Evolutionary conservation across 805 yeast species (phyloP).

Genomic region (Candida odintsovae): DNA sequence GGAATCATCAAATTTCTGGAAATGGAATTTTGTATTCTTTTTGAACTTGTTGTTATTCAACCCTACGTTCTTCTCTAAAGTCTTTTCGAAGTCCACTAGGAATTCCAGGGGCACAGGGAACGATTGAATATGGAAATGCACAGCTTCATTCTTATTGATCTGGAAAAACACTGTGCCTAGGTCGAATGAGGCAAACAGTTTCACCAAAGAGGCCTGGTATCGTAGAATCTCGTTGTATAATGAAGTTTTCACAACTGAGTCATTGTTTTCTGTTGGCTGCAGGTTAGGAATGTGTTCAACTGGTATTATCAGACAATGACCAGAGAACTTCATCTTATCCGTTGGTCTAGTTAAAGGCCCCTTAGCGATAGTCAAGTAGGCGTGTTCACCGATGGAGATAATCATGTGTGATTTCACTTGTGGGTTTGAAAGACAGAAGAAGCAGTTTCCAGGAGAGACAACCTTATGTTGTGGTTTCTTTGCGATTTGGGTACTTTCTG

Average conservation of each 20-base stretch:
- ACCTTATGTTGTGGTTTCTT: slow-evolving; percentile 26
- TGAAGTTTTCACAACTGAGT: slow-evolving; percentile 24
- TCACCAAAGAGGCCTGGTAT: slow-evolving; percentile 43
- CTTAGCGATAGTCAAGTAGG: slow-evolving; percentile 74
- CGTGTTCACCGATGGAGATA: slow-evolving; percentile 59
- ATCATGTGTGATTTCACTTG: slow-evolving; percentile 75
- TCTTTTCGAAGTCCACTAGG: slow-evolving; percentile 36
- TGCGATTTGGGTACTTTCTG: slow-evolving; percentile 6
- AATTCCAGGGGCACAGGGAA: slow-evolving; percentile 55
- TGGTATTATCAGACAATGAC: slow-evolving; percentile 79
- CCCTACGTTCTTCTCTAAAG: slow-evolving; percentile 37
- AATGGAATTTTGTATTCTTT: slow-evolving; percentile 38
- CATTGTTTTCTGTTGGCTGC: slow-evolving; percentile 18
- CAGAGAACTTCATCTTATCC: slow-evolving; percentile 52
- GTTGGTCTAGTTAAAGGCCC: slow-evolving; percentile 70
- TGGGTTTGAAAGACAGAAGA: slow-evolving; percentile 80
- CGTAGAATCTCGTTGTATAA: slow-evolving; percentile 38
- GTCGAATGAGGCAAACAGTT: slow-evolving; percentile 38
- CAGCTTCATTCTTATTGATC: slow-evolving; percentile 53
- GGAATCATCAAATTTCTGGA: slow-evolving; percentile 27
- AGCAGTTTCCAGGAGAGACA: slow-evolving; percentile 61
- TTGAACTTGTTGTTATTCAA: slow-evolving; percentile 44
- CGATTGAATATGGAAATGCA: slow-evolving; percentile 76
- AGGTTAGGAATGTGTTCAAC: slow-evolving; percentile 61
- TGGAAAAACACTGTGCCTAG: slow-evolving; percentile 62